Conservation (phyloP, 305 asterid genomes). For the Plantago rigida region DNA sequence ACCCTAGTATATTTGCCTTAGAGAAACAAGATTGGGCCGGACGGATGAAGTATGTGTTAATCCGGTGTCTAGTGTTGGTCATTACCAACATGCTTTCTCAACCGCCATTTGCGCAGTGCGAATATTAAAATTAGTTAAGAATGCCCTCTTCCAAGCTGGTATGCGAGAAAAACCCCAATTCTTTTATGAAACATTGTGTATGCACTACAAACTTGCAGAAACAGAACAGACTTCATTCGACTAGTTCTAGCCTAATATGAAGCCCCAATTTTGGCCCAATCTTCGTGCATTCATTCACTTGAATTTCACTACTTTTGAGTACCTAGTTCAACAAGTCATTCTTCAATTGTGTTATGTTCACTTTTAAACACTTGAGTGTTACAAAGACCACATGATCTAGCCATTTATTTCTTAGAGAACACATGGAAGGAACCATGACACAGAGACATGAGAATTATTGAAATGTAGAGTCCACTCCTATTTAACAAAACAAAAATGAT, state of each 20-base stretch:
- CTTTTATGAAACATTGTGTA: not conserved
- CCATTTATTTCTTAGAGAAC: not conserved
- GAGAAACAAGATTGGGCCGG: no score
- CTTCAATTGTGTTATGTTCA: not conserved
- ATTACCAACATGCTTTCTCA: not conserved
- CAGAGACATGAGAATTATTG: no score
- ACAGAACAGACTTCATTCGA: not conserved
- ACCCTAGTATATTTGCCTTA: no score
- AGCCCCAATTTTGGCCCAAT: not conserved
- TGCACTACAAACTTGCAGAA: not conserved
- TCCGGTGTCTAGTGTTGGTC: not conserved
- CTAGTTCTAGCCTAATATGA: not conserved
- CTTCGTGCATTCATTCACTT: not conserved
- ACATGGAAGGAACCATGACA: not conserved
- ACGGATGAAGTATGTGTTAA: no score
- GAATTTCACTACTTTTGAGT: not conserved
- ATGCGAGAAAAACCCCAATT: not conserved
- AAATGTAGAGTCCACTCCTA: not conserved
- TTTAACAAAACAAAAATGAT: slow-evolving; percentile 2
- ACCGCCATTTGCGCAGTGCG: not conserved
- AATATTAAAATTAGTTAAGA: not conserved
- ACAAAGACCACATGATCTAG: not conserved
- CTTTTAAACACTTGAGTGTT: no score
- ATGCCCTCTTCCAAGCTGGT: not conserved
- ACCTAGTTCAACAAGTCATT: not conserved